Percentiles rank a stretch among this genome's conserved stretches.
Evolutionary conservation across 1,284 basidiomycete species (phyloP).

Genomic region (Paramarasmius palmivorus): DNA sequence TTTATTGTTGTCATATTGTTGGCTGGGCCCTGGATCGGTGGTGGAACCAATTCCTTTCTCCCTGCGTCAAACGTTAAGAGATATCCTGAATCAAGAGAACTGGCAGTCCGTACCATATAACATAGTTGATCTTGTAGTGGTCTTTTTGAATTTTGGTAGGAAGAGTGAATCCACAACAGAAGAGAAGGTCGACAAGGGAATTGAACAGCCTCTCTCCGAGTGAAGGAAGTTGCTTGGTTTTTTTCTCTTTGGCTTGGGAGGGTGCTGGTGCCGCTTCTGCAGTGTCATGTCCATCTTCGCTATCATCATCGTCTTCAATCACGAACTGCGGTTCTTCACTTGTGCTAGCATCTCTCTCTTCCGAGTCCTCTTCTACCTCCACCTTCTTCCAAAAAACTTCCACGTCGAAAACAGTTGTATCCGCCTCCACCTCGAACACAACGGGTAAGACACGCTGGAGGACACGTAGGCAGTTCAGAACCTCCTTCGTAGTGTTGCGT

Average conservation of each 20-base stretch:
- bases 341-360: constrained; percentile 22
- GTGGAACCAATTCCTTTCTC: constrained; percentile 90
- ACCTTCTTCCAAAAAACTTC: constrained; percentile 74
- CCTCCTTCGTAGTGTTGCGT: constrained; percentile 77
- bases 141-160: constrained; percentile 77
- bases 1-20: constrained; percentile 78
- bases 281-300: constrained; percentile 39
- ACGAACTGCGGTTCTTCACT: constrained; percentile 66
- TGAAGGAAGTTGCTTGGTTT: constrained; percentile 62
- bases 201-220: constrained; percentile 79
- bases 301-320: constrained; percentile 81
- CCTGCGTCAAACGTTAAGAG: constrained; percentile 46
- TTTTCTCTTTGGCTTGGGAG: constrained; percentile 26
- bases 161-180: constrained; percentile 90
- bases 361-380: constrained; percentile 35
- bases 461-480: constrained; percentile 85
- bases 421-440: constrained; percentile 80
- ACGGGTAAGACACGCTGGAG: constrained; percentile 87
- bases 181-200: constrained; percentile 81
- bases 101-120: constrained; percentile 65
- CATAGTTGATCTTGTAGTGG: constrained; percentile 84
- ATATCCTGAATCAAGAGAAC: neutral
- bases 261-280: constrained; percentile 25
- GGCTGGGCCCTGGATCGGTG: constrained; percentile 64
- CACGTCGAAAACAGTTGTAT: constrained; percentile 66